Conservation (phyloP, 768 basidiomycete species). For the Tricholoma sp. region DNA sequence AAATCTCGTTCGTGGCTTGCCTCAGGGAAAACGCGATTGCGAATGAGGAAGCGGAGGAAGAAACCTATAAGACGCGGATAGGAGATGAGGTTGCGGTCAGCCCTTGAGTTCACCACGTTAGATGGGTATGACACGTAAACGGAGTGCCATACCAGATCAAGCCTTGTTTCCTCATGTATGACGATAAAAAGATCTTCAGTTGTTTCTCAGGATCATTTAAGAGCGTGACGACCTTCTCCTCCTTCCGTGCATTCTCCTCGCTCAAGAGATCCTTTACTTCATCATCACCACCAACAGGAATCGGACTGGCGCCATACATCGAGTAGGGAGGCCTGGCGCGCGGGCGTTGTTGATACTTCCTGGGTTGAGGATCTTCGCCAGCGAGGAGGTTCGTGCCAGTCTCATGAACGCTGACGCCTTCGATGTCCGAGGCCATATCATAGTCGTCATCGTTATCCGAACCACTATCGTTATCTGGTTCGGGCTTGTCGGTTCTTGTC, state of each 20-base stretch:
- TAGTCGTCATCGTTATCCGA: slow-evolving; percentile 31
- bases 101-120: slow-evolving; percentile 22
- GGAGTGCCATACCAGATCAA: slow-evolving; percentile 52
- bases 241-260: slow-evolving; percentile 31
- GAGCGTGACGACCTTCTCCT: slow-evolving; percentile 46
- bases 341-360: slow-evolving; percentile 18
- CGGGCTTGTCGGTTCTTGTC: slow-evolving; percentile 31
- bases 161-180: slow-evolving; percentile 62
- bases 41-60: slow-evolving; percentile 57
- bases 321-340: slow-evolving; percentile 35
- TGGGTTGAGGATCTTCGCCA: slow-evolving; percentile 7
- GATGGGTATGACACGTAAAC: background rate
- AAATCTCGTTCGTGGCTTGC: slow-evolving; percentile 38
- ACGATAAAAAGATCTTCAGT: slow-evolving; percentile 64
- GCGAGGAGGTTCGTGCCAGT: slow-evolving; percentile 11
- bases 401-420: slow-evolving; percentile 8
- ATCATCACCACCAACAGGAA: slow-evolving; percentile 29
- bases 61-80: slow-evolving; percentile 53
- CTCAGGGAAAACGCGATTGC: slow-evolving; percentile 51
- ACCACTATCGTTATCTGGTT: slow-evolving; percentile 22
- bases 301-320: slow-evolving; percentile 27
- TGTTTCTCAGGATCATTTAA: slow-evolving; percentile 55
- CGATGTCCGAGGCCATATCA: slow-evolving; percentile 20
- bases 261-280: slow-evolving; percentile 33
- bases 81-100: slow-evolving; percentile 41